Base-by-base conservation (phyloP, 768 basidiomycete genomes). In the Fomitopsis pulvina region DNA sequence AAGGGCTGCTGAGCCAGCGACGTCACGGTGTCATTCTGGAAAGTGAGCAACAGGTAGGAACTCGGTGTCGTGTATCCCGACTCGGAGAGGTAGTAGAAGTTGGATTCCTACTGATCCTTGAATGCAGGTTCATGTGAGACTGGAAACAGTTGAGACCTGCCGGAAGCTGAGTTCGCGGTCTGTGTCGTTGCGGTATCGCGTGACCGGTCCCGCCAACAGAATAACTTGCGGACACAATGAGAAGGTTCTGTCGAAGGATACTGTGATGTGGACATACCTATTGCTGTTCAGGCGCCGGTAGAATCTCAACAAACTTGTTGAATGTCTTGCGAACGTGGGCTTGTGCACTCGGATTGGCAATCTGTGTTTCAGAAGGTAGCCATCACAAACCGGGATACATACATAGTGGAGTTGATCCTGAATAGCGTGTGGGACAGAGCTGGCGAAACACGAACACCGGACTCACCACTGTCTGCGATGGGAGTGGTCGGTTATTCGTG, bases 81-180 rank as follows among this genome's bases (percentile, higher is more conserved):
- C n/a, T n/a, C n/a, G n/a, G n/a, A 79, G 14, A 95, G 73, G 63
- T 92, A 95, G 68, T 78, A 84, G 63, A 95, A 95, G 67, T 95
- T 95, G 58, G 85, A 85, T 66, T 93, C 91, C 69, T 76, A 59
- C 8, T 12, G 18, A 9, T 14, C 24, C 18, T 29, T 42, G 20
- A 38, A 38, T 40, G 11, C 38, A 28, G 27, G 22, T 18, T 11
- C 14, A 48, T 10, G 25, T 27, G 1, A 11, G 22, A 40, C 9
- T 30, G 10, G 18, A 52, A 71, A 70, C 39, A 66, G 67, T 56
- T 20, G 22, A 34, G 20, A 67, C 75, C 60, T 75, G 73, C 49
- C 80, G 74, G 59, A 91, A 90, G 3, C 72, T 63, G 38, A 90
- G 68, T 67, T 92, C 89, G 27, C 90, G 77, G 62, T 94, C 91